These are phyloP conservation scores for Apiospora marii DNA, from an alignment of 2,329 filamentous ascomycete species.

Conservation along the genomic window DNA sequence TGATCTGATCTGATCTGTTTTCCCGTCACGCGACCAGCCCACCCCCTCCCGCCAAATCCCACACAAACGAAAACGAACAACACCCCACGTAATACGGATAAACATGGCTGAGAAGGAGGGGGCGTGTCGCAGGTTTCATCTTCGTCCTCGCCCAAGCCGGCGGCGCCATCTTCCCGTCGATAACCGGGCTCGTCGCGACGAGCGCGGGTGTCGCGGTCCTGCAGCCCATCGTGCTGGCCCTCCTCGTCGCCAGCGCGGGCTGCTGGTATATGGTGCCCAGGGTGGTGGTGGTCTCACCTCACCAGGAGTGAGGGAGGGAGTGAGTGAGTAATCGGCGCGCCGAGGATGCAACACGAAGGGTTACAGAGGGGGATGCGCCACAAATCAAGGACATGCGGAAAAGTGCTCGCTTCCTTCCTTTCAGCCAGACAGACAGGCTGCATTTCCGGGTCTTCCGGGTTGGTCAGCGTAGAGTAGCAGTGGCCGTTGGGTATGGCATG, in stretches of 20 bases:
- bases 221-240: constrained; percentile 55
- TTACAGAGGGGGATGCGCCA: neutral
- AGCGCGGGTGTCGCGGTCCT: constrained; percentile 53
- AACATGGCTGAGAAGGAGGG: constrained; percentile 21
- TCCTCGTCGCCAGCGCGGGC: constrained; percentile 50
- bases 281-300: constrained; percentile 30
- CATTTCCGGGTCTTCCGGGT: neutral
- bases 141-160: constrained; percentile 61
- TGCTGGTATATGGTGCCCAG: constrained; percentile 51
- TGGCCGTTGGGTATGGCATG: neutral
- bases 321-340: constrained; percentile 31
- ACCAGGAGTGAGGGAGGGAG: constrained; percentile 10
- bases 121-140: constrained; percentile 51
- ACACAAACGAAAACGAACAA: neutral
- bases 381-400: neutral
- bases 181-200: constrained; percentile 57
- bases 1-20: neutral
- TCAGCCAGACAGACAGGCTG: neutral
- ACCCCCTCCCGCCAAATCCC: neutral
- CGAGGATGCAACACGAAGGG: constrained; percentile 2
- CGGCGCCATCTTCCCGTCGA: constrained; percentile 57
- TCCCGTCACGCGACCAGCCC: neutral
- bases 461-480: neutral
- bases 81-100: neutral
- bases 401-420: neutral